These are phyloP conservation scores for Chlamydomonas sphaeroides DNA, from an alignment of 139 green algal genomes.

Conservation along the genomic window DNA sequence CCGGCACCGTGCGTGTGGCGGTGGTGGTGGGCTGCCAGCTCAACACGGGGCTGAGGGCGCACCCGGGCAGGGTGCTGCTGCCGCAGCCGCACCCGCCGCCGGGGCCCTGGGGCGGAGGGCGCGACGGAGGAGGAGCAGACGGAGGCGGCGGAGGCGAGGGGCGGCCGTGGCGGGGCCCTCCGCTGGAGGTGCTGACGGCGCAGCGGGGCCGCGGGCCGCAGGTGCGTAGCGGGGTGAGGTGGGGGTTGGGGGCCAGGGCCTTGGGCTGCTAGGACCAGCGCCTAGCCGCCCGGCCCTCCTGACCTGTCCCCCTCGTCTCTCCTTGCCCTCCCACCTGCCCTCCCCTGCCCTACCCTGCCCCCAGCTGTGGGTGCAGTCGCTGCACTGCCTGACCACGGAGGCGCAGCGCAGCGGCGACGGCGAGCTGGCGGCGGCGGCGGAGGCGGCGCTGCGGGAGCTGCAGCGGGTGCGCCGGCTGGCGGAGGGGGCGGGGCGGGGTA, in stretches of 20 bases:
- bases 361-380: constrained; percentile 21
- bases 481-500: too few species aligned
- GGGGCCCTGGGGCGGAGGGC: not conserved
- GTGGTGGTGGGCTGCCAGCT: not conserved
- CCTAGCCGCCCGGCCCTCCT: too few species aligned
- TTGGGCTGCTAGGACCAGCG: too few species aligned
- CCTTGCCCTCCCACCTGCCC: too few species aligned
- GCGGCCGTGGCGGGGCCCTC: not conserved
- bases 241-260: not conserved
- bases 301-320: too few species aligned
- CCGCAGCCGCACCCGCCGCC: not conserved
- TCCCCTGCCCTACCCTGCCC: not conserved
- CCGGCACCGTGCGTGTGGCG: not conserved
- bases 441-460: not conserved
- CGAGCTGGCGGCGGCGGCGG: constrained; percentile 8
- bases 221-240: too few species aligned
- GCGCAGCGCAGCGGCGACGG: constrained; percentile 1
- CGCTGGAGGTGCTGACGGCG: not conserved
- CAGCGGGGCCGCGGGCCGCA: not conserved
- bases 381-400: constrained; percentile 11
- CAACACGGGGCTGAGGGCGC: constrained; percentile 18
- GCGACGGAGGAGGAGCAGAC: not conserved
- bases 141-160: too few species aligned
- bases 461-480: not conserved
- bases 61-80: not conserved